phyloP scores from a whole-genome alignment of 2,329 filamentous ascomycete genomes.

The Diaporthe capsici region DNA sequence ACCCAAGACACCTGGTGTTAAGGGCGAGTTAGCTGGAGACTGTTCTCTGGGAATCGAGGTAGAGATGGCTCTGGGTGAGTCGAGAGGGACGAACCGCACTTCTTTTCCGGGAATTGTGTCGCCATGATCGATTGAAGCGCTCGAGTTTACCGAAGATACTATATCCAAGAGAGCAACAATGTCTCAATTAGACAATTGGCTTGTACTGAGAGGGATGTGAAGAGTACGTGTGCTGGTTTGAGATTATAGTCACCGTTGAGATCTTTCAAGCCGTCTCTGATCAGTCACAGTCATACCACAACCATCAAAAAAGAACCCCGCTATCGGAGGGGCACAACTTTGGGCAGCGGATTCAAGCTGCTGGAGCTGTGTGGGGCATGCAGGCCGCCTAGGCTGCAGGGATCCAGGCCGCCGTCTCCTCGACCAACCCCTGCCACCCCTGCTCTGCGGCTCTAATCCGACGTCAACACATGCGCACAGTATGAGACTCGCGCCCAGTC shows the following conservation, averaged over 20 bases:
- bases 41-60: background rate
- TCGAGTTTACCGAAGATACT: too few relatives aligned
- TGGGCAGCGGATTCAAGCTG: background rate
- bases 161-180: background rate
- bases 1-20: slow-evolving; percentile 78
- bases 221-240: background rate
- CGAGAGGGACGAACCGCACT: slow-evolving; percentile 64
- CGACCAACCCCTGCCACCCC: background rate
- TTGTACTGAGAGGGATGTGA: background rate
- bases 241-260: background rate
- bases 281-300: background rate
- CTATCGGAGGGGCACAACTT: slow-evolving; percentile 28
- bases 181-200: background rate
- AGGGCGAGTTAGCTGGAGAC: slow-evolving; percentile 36
- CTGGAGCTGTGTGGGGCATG: slow-evolving; percentile 8
- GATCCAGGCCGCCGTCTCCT: background rate
- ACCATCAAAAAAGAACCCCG: slow-evolving; percentile 36
- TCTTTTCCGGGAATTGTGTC: slow-evolving; percentile 68
- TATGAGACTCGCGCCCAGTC: background rate
- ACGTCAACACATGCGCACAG: background rate
- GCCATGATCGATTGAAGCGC: slow-evolving; percentile 35
- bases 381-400: slow-evolving; percentile 4
- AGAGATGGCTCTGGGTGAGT: slow-evolving; percentile 33
- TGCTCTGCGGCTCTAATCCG: slow-evolving; percentile 12
- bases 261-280: background rate